These are phyloP conservation scores for Aotearoamyces nothofagi DNA, from an alignment of 2,329 filamentous ascomycete genomes.

Conservation along the genomic window DNA sequence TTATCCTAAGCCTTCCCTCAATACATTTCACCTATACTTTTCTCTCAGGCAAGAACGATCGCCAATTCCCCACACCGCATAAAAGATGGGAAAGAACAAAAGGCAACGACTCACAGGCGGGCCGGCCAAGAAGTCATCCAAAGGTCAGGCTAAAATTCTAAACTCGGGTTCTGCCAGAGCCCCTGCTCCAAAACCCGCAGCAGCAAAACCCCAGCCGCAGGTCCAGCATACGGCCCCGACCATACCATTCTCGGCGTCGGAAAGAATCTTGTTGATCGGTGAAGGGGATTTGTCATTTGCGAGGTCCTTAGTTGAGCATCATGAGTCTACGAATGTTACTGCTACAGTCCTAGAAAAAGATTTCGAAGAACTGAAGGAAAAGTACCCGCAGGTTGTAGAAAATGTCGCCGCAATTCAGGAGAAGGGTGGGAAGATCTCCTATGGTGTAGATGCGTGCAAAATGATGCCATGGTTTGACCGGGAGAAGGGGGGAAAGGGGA, in stretches of 20 bases:
- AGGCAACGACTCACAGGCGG: conserved; percentile 7
- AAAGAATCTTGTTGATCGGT: conserved; percentile 61
- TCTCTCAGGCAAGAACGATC: too few species aligned
- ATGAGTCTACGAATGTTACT: conserved; percentile 49
- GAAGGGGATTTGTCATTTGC: conserved; percentile 75
- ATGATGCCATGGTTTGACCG: conserved; percentile 28
- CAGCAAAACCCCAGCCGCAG: conserved; percentile 5
- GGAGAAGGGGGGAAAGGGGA: conserved; percentile 10
- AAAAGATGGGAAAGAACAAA: conserved; percentile 16
- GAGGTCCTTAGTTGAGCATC: conserved; percentile 46
- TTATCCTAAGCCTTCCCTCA: too few species aligned
- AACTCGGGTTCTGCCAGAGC: conserved; percentile 3
- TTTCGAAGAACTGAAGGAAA: conserved; percentile 41
- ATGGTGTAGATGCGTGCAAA: conserved; percentile 52
- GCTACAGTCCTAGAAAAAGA: conserved; percentile 53
- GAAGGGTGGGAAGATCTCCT: conserved; percentile 31
- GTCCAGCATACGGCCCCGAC: conserved; percentile 27
- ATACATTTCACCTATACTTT: too few species aligned
- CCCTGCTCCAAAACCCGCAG: conserved; percentile 6
- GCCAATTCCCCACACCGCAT: neutral
- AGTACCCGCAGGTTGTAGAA: conserved; percentile 56
- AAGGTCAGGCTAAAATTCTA: too few species aligned
- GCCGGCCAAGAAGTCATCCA: conserved; percentile 6
- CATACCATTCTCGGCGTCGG: conserved; percentile 51
- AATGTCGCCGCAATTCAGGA: conserved; percentile 40